Evolutionary conservation across 345 rosid genomes (phyloP).

Genomic region (Lumnitzera racemosa): DNA sequence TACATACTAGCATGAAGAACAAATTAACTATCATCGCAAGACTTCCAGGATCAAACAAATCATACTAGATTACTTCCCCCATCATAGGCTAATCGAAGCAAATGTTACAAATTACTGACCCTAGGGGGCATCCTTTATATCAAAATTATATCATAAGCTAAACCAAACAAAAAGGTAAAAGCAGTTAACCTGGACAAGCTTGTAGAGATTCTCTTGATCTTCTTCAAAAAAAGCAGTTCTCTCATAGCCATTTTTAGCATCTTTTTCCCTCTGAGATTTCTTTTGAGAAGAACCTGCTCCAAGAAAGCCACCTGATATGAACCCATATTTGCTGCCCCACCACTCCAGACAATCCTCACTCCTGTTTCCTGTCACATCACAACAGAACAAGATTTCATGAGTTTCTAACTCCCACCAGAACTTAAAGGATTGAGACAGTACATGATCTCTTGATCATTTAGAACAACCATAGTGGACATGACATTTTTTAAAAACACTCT

Average conservation of each 20-base stretch:
- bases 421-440: not conserved
- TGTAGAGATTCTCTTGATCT: conserved; percentile 97
- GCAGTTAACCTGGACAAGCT: conserved; percentile 67
- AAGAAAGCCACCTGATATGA: conserved; percentile 89
- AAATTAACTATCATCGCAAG: not conserved
- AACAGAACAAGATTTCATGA: not conserved
- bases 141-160: not conserved
- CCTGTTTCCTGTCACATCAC: conserved; percentile 33
- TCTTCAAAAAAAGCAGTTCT: conserved; percentile 74
- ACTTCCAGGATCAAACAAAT: not conserved
- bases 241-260: conserved; percentile 21
- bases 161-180: conserved; percentile 3
- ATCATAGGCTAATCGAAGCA: too few relatives aligned
- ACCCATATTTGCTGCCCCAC: conserved; percentile 89
- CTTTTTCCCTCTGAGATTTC: conserved; percentile 31
- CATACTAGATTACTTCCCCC: too few relatives aligned
- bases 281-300: conserved; percentile 54
- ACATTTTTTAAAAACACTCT: too few relatives aligned
- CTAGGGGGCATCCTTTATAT: not conserved
- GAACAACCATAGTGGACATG: too few relatives aligned
- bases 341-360: conserved; percentile 53
- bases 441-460: too few relatives aligned
- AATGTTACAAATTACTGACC: too few relatives aligned
- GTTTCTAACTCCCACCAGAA: not conserved
- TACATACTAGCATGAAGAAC: not conserved